These are phyloP conservation scores for Sporothrix mexicana DNA, from an alignment of 2,329 filamentous ascomycete species.

Conservation along the genomic window DNA sequence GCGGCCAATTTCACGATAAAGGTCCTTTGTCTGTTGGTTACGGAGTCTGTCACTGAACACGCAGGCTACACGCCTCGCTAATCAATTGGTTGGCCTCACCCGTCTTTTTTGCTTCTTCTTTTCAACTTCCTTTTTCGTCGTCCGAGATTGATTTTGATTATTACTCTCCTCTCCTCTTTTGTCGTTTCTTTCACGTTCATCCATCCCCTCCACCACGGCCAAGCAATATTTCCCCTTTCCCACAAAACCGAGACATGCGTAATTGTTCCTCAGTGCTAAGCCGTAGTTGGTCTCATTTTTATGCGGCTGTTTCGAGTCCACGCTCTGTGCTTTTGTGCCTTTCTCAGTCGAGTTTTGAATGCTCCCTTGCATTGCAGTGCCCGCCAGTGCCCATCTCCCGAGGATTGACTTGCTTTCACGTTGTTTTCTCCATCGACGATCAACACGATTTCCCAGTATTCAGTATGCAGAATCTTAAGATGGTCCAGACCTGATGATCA, in stretches of 20 bases:
- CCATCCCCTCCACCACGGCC: neutral
- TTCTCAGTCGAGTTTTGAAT: neutral
- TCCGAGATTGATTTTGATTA: neutral
- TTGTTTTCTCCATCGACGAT: conserved; percentile 7
- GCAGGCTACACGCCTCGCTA: neutral
- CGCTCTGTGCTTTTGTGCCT: neutral
- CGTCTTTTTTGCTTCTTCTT: neutral
- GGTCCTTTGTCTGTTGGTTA: no score
- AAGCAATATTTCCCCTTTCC: no score
- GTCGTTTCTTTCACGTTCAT: neutral
- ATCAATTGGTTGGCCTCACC: neutral
- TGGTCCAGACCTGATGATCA: no score
- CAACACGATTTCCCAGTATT: neutral
- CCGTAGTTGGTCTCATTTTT: neutral
- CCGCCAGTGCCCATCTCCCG: conserved; percentile 11
- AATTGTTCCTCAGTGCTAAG: neutral
- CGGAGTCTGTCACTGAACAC: neutral
- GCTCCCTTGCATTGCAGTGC: neutral
- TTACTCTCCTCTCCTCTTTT: neutral
- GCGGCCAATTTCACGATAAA: neutral
- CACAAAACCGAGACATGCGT: neutral
- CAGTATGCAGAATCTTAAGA: no score
- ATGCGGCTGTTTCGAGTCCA: neutral
- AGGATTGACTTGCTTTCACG: neutral
- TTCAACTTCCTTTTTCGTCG: conserved; percentile 1